phyloP scores from a whole-genome alignment of 805 yeast genomes.

The Candida mattraensis region DNA sequence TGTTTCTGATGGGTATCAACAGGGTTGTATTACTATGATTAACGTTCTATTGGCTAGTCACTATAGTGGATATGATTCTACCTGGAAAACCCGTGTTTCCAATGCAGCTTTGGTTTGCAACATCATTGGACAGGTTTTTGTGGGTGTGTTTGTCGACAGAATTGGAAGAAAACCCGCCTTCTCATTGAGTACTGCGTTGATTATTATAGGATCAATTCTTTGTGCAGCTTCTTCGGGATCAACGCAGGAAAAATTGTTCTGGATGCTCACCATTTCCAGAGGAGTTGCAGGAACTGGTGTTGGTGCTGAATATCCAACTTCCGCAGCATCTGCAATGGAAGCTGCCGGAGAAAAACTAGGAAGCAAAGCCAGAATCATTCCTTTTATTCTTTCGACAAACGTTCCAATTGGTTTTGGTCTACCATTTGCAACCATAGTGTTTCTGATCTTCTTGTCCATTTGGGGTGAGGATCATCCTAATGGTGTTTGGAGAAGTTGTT shows the following conservation, averaged over 20 bases:
- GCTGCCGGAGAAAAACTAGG: slow-evolving; percentile 46
- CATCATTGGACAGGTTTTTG: slow-evolving; percentile 56
- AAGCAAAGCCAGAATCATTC: slow-evolving; percentile 41
- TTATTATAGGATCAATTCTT: slow-evolving; percentile 54
- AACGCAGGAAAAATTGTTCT: slow-evolving; percentile 40
- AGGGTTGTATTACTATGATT: slow-evolving; percentile 23
- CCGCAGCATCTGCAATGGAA: slow-evolving; percentile 60
- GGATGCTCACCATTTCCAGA: slow-evolving; percentile 34
- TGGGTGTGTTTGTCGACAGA: slow-evolving; percentile 56
- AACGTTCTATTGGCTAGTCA: slow-evolving; percentile 17
- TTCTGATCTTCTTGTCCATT: slow-evolving; percentile 41
- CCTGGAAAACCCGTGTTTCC: slow-evolving; percentile 29
- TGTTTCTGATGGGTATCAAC: slow-evolving; percentile 27
- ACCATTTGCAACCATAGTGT: slow-evolving; percentile 38
- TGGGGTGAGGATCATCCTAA: slow-evolving; percentile 32
- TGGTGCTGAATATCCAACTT: slow-evolving; percentile 66
- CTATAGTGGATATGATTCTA: slow-evolving; percentile 11
- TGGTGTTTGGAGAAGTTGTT: slow-evolving; percentile 48
- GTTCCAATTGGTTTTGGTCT: slow-evolving; percentile 40
- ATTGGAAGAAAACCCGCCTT: slow-evolving; percentile 61
- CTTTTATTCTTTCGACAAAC: slow-evolving; percentile 44
- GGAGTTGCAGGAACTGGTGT: slow-evolving; percentile 34
- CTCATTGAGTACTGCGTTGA: slow-evolving; percentile 50
- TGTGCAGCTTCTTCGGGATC: slow-evolving; percentile 59
- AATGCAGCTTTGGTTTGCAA: slow-evolving; percentile 52